A percentile compares a stretch with the other conserved stretches of the same genome.
Conservation (phyloP, 2,329 filamentous ascomycete species). For the Epichloe bromicola region DNA sequence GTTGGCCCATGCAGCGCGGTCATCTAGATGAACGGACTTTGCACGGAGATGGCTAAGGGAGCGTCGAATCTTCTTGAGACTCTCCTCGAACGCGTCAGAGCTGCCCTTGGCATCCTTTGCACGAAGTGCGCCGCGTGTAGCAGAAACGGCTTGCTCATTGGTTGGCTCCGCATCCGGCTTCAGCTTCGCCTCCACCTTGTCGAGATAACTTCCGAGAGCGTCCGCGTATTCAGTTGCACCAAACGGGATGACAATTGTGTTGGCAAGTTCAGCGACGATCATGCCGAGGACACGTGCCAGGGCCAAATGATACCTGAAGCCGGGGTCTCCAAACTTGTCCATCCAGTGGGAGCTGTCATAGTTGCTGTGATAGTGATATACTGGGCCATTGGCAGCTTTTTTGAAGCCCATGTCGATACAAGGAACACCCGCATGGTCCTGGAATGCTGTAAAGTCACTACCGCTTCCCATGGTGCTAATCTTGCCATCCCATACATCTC, state of each 20-base stretch:
- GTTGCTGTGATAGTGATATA: constrained; percentile 82
- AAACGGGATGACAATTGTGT: constrained; percentile 50
- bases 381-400: constrained; percentile 29
- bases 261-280: constrained; percentile 46
- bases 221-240: constrained; percentile 51
- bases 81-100: constrained; percentile 24
- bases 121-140: constrained; percentile 14
- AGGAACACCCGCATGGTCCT: constrained; percentile 56
- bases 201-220: constrained; percentile 39
- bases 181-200: constrained; percentile 37
- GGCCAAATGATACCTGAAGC: constrained; percentile 51
- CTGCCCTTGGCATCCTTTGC: constrained; percentile 20
- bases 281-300: constrained; percentile 54
- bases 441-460: constrained; percentile 63
- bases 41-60: constrained; percentile 24
- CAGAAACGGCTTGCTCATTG: constrained; percentile 19
- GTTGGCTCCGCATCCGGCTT: constrained; percentile 13
- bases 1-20: constrained; percentile 27
- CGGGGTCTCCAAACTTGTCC: constrained; percentile 62
- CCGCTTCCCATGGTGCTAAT: constrained; percentile 59
- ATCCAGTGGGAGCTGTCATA: constrained; percentile 90
- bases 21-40: constrained; percentile 32
- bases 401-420: constrained; percentile 51
- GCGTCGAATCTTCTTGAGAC: constrained; percentile 25
- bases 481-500: constrained; percentile 49